Base-by-base conservation (phyloP, 257 asterid species). In the Echium plantagineum region DNA sequence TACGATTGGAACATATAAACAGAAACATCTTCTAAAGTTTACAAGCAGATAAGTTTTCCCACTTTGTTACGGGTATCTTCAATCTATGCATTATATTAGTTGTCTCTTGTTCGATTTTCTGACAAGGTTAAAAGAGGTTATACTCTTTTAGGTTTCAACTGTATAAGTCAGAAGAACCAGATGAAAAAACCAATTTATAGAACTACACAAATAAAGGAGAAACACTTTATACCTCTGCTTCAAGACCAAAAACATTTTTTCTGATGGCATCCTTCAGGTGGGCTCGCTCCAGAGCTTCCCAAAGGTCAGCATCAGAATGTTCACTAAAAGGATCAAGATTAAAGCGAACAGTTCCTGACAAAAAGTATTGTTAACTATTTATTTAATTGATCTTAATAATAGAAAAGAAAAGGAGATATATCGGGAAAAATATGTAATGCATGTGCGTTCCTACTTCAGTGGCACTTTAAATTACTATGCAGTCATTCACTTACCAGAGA, bases 231-330 rank as follows among this genome's bases (percentile, higher is more conserved):
- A 90, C 96, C 97, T 86, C 94, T 42, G 97, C 81, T 74, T 90
- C 94, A 60, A 90, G 77, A 57, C 97, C 94, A 42, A 75, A 63
- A 49, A 83, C 61, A 79, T 69, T 81, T 70, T 82, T 83, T 65
- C 85, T 74, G 77, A 90, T 80, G 64, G 79, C 86, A 69, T 82
- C 87, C 72, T 86, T 86, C 35, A 90, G 73, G 77, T 84, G 94
- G 13, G 97, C 94, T 54, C 90, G 72, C 70, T 86, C 97, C 67
- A 90, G 69, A 26, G 94, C 90, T 75, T 86, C 96, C 97, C 97
- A 90, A 6, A 90, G 83, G 73, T 81, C 94, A 7, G 83, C 75
- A 66, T 89, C 95, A 52, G 74, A 76, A 71, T 86, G 97, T 67
- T 89, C 94, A 48, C 83, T 63, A 65, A 89, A 89, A 55, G 97